Evolutionary conservation across 805 yeast species (phyloP), one percentile per base, ranked within the genome.

Genomic region (Groenewaldozyma tartarivorans): DNA sequence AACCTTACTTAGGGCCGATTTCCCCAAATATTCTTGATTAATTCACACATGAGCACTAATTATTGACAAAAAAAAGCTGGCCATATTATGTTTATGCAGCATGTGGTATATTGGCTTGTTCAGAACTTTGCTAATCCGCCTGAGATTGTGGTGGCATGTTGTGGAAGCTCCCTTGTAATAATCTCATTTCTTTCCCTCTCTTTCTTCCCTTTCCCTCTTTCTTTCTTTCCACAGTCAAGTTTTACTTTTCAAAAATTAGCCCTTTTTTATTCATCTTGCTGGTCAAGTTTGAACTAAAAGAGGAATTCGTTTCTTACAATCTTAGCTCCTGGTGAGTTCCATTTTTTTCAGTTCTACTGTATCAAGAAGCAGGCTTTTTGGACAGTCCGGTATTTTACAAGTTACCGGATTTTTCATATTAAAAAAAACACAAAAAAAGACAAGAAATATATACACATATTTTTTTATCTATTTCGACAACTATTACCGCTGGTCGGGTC

Each of bases 301-400:
- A 9, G 15, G 18, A 33, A 39, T n/a, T 32, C 35, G 13, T 32
- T 30, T 36, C 26, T 30, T 38, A 35, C 31, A 29, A 18, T 20
- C 20, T 20, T 26, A 24, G 41, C 49, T 48, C 49, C 51, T 43
- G 51, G 49, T 21, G 51, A 47, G 48, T 41, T 13, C 24, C 20
- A 15, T 20, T 17, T 35, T 32, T 31, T 32, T 21, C n/a, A 19
- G 15, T 35, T 31, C 20, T 35, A 9, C n/a, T 19, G 26, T 35
- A 13, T 22, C 4, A 5, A 35, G 18, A 27, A 20, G 38, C 38
- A 22, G 38, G 38, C 24, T 27, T 9, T 20, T 24, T 20, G 27
- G 22, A 24, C 38, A n/a, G 31, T 20, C 36, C 27, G n/a, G n/a
- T 24, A 24, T 24, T 24, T 13, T 9, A 24, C 11, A 24, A 24